These are phyloP conservation scores for Oryza meridionalis DNA, from an alignment of 176 grass and related monocot species.

Conservation along the genomic window DNA sequence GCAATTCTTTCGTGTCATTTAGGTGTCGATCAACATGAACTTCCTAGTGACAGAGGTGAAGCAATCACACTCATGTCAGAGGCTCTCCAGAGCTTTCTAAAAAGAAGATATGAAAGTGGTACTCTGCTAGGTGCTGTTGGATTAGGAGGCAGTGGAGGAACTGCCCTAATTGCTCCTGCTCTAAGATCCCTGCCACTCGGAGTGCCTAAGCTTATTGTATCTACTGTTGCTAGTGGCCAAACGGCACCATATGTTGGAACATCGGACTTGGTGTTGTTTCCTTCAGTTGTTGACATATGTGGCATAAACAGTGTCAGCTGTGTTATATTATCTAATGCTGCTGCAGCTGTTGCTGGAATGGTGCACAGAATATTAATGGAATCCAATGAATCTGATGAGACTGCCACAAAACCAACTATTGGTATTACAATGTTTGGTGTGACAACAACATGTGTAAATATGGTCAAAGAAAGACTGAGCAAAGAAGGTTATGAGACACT, in stretches of 20 bases:
- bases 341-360: conserved; percentile 80
- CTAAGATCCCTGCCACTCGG: conserved; percentile 81
- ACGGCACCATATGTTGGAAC: conserved; percentile 80
- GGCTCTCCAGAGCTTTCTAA: conserved; percentile 70
- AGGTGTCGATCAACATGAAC: conserved; percentile 41
- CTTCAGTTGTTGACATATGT: conserved; percentile 89
- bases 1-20: conserved; percentile 60
- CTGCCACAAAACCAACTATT: conserved; percentile 56
- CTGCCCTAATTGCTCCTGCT: conserved; percentile 77
- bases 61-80: conserved; percentile 70
- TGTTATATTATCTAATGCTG: conserved; percentile 81
- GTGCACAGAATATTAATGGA: conserved; percentile 52
- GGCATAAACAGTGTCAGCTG: conserved; percentile 83
- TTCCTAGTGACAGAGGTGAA: conserved; percentile 83
- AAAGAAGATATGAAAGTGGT: conserved; percentile 54
- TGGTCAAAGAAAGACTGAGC: conserved; percentile 68
- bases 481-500: conserved; percentile 89
- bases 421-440: conserved; percentile 97
- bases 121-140: conserved; percentile 72
- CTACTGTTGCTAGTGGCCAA: conserved; percentile 82
- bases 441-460: conserved; percentile 84
- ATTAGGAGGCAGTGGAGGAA: conserved; percentile 91
- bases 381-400: conserved; percentile 60
- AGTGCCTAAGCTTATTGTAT: conserved; percentile 92
- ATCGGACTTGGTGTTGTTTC: conserved; percentile 83